Percentiles rank a stretch among this genome's conserved stretches.
Conservation (phyloP, 164 flowering plant species). For the Platanus orientalis region DNA sequence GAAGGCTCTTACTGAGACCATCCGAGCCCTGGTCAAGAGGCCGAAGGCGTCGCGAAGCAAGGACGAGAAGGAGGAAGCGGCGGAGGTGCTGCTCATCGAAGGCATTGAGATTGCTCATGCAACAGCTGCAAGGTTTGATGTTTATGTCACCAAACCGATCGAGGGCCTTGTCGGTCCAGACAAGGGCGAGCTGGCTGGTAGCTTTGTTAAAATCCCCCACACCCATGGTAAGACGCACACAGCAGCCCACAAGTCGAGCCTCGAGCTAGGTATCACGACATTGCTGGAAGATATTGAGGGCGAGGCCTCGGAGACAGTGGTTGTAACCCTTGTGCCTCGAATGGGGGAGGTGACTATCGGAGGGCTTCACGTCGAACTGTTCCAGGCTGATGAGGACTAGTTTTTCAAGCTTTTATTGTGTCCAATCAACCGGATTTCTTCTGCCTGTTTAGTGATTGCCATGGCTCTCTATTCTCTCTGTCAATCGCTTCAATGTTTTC, state of each 20-base stretch:
- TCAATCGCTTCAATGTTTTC: no score
- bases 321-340: slow-evolving; percentile 13
- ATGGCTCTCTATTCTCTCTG: no score
- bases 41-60: slow-evolving; percentile 7
- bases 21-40: slow-evolving; percentile 8
- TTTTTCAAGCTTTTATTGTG: no score
- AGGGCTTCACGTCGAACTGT: slow-evolving; percentile 6
- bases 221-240: neutral
- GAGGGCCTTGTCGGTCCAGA: slow-evolving; percentile 7
- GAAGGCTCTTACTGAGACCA: neutral
- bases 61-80: slow-evolving; percentile 11
- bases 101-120: neutral
- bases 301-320: slow-evolving; percentile 8
- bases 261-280: slow-evolving; percentile 11
- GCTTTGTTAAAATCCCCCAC: slow-evolving; percentile 17
- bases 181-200: slow-evolving; percentile 15
- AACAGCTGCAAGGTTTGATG: no score
- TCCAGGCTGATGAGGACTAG: neutral
- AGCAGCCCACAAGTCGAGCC: neutral
- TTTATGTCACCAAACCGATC: slow-evolving; percentile 9
- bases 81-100: slow-evolving; percentile 11
- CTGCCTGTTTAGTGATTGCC: no score
- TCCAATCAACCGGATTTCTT: no score
- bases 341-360: slow-evolving; percentile 13
- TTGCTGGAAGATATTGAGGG: slow-evolving; percentile 20